phyloP scores from a whole-genome alignment of 306 rosid species.

The Cicer chorassanicum region DNA sequence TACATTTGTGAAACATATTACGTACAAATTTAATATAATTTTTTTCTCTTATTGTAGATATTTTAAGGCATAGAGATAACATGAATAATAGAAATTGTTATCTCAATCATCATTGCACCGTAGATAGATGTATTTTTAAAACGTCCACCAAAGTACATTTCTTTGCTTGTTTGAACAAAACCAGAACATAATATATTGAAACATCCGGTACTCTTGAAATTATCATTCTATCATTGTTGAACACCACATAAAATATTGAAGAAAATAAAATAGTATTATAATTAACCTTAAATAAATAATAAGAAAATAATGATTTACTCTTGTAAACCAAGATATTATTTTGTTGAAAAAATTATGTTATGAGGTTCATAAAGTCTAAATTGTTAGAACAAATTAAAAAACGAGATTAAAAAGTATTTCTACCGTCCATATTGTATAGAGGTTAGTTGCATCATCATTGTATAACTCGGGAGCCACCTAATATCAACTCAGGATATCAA shows the following conservation, averaged over 20 bases:
- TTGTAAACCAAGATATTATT: background rate
- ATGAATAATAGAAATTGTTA: background rate
- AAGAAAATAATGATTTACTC: background rate
- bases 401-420: too few species aligned
- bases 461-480: too few species aligned
- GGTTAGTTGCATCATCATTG: too few species aligned
- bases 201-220: background rate
- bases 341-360: too few species aligned
- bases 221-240: background rate
- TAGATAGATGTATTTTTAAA: background rate
- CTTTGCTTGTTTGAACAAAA: background rate
- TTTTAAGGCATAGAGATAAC: background rate
- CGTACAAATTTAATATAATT: too few species aligned
- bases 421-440: too few species aligned
- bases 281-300: too few species aligned
- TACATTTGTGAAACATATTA: background rate
- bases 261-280: background rate
- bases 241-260: background rate
- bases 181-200: background rate
- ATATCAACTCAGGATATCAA: too few species aligned
- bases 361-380: too few species aligned
- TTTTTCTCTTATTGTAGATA: too few species aligned
- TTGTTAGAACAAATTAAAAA: too few species aligned
- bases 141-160: background rate
- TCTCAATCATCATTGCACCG: background rate